Evolutionary conservation across 345 rosid species (phyloP), one percentile per base, ranked within the genome.

Genomic region (Eucalyptus grandis): DNA sequence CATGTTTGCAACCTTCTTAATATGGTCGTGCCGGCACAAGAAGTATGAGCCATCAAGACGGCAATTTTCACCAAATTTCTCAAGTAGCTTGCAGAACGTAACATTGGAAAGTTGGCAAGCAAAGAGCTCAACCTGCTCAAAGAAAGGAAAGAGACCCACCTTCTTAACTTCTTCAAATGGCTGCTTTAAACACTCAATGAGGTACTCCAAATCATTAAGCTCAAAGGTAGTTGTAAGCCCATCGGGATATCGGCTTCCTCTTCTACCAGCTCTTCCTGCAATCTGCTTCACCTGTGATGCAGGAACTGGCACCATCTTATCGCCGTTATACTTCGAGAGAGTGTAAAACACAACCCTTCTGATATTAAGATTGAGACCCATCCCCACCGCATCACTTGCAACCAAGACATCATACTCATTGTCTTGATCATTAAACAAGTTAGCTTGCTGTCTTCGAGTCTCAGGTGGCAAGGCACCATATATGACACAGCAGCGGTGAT

Each of bases 361-460:
- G 87, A 98, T 98, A 91, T 97, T 97, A 69, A 97, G 98, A 92
- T 98, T 98, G 93, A 98, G 92, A 49, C 99, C 99, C 99, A 95
- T 97, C 81, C 99, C 99, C 77, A 98, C 98, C 2, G 99, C 99
- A 94, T 98, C 99, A 60, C 99, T 98, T 11, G 99, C 99, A 90
- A 98, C 98, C 90, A 97, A 93, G 92, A 98, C 99, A 94, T 97
- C 99, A 88, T 92, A 98, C 91, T 96, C 98, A 86, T 94, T 97
- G 88, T 94, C 98, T 93, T 94, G 97, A 92, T 94, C 97, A 87
- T 97, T 97, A 91, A 98, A 98, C 93, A 97, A 91, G 91, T 87
- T 97, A 34, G 99, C 99, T 89, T 98, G 99, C 93, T 96, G 99
- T 87, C 98, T 94, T 67, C 98, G 97, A 27, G 99, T 98, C 91